phyloP scores from a whole-genome alignment of 129 eudicot species.

The Erigeron canadensis region DNA sequence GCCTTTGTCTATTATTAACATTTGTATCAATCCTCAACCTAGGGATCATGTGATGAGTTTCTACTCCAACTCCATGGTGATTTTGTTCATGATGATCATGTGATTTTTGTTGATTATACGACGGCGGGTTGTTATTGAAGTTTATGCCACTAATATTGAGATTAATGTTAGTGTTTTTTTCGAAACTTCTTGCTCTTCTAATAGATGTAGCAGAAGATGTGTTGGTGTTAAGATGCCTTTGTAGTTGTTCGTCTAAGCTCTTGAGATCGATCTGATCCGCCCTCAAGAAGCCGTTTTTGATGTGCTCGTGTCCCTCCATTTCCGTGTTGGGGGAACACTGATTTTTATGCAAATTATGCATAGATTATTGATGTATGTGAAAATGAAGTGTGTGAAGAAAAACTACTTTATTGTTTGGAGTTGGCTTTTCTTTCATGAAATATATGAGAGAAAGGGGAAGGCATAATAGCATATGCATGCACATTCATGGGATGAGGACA shows the following conservation, averaged over 20 bases:
- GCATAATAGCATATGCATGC: conserved; percentile 24
- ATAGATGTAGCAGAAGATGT: conserved; percentile 31
- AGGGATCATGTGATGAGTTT: neutral
- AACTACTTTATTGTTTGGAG: conserved; percentile 1
- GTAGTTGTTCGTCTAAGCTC: conserved; percentile 86
- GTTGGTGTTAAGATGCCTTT: conserved; percentile 60
- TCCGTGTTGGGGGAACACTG: conserved; percentile 9
- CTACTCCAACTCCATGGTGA: conserved; percentile 14
- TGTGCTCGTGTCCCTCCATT: conserved; percentile 38
- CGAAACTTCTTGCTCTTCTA: conserved; percentile 44
- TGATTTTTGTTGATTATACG: neutral
- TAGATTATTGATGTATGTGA: neutral
- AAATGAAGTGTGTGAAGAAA: conserved; percentile 4
- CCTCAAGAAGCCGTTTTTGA: conserved; percentile 58
- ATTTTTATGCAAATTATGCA: conserved; percentile 10
- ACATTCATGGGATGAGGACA: conserved; percentile 26
- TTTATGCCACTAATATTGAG: conserved; percentile 10
- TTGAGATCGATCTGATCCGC: conserved; percentile 97
- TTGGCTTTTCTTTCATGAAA: neutral
- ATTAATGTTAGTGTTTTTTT: conserved; percentile 30
- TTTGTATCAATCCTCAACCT: conserved; percentile 29
- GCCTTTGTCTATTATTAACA: conserved; percentile 34
- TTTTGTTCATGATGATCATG: conserved; percentile 15
- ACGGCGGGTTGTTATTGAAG: conserved; percentile 19
- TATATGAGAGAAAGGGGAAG: conserved; percentile 3